Base-by-base conservation (phyloP, 2,329 filamentous ascomycete genomes). In the Colletotrichum viniferum region DNA sequence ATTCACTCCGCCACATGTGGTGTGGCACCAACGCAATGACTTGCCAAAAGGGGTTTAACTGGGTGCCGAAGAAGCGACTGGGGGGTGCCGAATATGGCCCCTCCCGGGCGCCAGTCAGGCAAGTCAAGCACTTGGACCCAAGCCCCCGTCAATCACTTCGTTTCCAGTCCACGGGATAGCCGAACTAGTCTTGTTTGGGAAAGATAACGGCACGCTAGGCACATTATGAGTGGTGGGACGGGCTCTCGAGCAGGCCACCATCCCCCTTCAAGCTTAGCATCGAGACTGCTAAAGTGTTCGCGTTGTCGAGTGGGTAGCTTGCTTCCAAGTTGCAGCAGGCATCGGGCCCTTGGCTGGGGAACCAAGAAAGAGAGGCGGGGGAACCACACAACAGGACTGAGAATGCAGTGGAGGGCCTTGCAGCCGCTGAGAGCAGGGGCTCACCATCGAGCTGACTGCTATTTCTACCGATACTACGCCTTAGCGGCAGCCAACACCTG, bases 21-120 rank as follows among this genome's bases (percentile, higher is more conserved):
- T n/a, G n/a, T n/a, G n/a, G n/a, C n/a, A n/a, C n/a, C n/a, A n/a
- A n/a, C n/a, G n/a, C n/a, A n/a, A n/a, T n/a, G n/a, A n/a, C n/a
- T n/a, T n/a, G n/a, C n/a, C n/a, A n/a, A n/a, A n/a, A n/a, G n/a
- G n/a, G n/a, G n/a, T n/a, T n/a, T n/a, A n/a, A n/a, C n/a, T n/a
- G n/a, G n/a, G n/a, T n/a, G n/a, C n/a, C n/a, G n/a, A n/a, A n/a
- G n/a, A n/a, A n/a, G n/a, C n/a, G n/a, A n/a, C n/a, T n/a, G n/a
- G n/a, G n/a, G n/a, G n/a, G n/a, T n/a, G n/a, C n/a, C n/a, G n/a
- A n/a, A n/a, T n/a, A n/a, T n/a, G n/a, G n/a, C n/a, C n/a, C n/a
- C n/a, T n/a, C n/a, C 70, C 43, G 73, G 64, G 73, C 69, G 69
- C 63, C 32, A 62, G 58, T 63, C 63, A 58, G 48, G 30, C 62